Evolutionary conservation across 2,329 filamentous ascomycete species (phyloP).

Genomic region (Hymenoscyphus albidus): DNA sequence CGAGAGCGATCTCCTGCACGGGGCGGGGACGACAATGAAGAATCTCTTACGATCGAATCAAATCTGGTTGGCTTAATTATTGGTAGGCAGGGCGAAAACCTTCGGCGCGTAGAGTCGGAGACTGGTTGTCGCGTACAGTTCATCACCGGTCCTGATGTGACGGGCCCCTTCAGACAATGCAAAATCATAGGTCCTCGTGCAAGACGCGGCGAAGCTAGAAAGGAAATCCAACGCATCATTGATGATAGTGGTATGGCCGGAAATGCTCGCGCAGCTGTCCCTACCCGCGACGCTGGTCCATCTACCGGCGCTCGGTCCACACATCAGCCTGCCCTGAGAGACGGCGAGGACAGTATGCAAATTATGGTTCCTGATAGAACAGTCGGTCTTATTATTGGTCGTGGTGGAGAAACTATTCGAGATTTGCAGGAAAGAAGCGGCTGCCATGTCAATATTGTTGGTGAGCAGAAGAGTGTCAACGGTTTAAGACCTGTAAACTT

Average conservation of each 20-base stretch:
- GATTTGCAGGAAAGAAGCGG: constrained; percentile 87
- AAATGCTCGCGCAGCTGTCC: constrained; percentile 34
- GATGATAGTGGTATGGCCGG: constrained; percentile 71
- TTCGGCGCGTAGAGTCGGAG: constrained; percentile 78
- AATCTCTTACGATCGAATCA: constrained; percentile 83
- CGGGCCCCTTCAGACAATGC: constrained; percentile 73
- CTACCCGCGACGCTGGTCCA: constrained; percentile 32
- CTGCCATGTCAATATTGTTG: constrained; percentile 95
- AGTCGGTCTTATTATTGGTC: constrained; percentile 89
- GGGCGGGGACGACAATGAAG: constrained; percentile 59
- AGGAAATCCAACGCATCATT: constrained; percentile 82
- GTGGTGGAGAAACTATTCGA: constrained; percentile 86
- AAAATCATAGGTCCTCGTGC: constrained; percentile 74
- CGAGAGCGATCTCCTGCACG: constrained; percentile 57
- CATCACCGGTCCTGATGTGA: constrained; percentile 68
- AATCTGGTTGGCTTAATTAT: constrained; percentile 87
- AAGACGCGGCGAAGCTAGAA: constrained; percentile 72
- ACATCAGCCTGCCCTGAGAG: constrained; percentile 54
- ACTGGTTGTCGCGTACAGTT: constrained; percentile 85
- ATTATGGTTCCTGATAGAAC: constrained; percentile 95
- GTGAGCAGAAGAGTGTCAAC: constrained; percentile 88
- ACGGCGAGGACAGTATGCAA: constrained; percentile 81
- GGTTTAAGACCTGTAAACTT: constrained; percentile 86
- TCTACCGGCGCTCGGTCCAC: constrained; percentile 29
- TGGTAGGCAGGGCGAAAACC: constrained; percentile 83